Conservation (phyloP, 2,329 filamentous ascomycete genomes). For the Claviceps lovelessii region DNA sequence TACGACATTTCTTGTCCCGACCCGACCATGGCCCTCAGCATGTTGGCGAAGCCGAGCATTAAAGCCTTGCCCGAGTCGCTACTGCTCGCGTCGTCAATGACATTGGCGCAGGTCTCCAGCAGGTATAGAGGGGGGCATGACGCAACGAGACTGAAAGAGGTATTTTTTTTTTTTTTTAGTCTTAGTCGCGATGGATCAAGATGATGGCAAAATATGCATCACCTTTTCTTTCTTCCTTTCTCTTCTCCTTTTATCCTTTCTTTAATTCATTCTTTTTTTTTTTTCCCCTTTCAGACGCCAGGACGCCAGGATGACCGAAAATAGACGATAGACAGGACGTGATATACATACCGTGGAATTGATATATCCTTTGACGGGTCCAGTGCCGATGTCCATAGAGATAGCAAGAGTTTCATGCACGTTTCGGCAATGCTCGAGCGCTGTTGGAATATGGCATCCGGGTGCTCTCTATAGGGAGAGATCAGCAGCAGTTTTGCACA, state of each 20-base stretch:
- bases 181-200: background rate
- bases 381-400: background rate
- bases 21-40: background rate
- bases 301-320: too few species aligned
- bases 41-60: background rate
- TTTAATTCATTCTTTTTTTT: too few species aligned
- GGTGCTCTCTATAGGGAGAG: background rate
- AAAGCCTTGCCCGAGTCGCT: background rate
- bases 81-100: background rate
- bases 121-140: background rate
- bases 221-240: too few species aligned
- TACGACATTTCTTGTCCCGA: background rate
- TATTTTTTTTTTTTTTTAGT: too few species aligned
- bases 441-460: background rate
- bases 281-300: too few species aligned
- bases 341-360: background rate
- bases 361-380: background rate
- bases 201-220: background rate
- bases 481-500: background rate
- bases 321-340: too few species aligned
- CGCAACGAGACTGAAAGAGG: background rate
- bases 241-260: too few species aligned
- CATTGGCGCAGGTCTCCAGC: background rate
- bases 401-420: background rate
- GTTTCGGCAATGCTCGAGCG: background rate